Evolutionary conservation across 2,329 filamentous ascomycete species (phyloP).

Genomic region (Colletotrichum chrysophilum): DNA sequence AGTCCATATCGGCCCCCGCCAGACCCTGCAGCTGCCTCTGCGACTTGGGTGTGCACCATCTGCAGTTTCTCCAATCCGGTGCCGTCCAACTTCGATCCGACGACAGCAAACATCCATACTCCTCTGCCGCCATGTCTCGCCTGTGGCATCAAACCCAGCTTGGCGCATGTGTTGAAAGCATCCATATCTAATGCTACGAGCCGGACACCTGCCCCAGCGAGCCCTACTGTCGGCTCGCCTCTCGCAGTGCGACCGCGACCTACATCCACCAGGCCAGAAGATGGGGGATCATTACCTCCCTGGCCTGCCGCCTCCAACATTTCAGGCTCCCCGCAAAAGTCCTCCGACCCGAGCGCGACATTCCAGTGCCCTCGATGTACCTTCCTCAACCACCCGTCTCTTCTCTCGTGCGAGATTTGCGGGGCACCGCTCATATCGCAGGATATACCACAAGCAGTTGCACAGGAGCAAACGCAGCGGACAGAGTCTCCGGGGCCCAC

Average conservation of each 20-base stretch:
- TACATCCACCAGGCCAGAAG: background rate
- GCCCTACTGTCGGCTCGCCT: constrained; percentile 27
- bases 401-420: constrained; percentile 89
- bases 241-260: constrained; percentile 8
- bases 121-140: constrained; percentile 86
- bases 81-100: constrained; percentile 90
- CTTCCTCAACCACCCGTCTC: constrained; percentile 88
- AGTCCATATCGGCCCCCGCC: constrained; percentile 46
- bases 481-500: constrained; percentile 81
- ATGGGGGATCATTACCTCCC: background rate
- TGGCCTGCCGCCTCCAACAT: constrained; percentile 23
- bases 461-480: constrained; percentile 47
- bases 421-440: constrained; percentile 74
- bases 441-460: constrained; percentile 42
- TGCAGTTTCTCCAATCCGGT: constrained; percentile 95
- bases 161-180: constrained; percentile 84
- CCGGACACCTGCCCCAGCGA: constrained; percentile 40
- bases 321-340: constrained; percentile 16
- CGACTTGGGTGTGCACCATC: constrained; percentile 95
- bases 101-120: constrained; percentile 78
- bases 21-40: constrained; percentile 58
- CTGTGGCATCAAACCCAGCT: constrained; percentile 90
- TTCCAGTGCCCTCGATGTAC: constrained; percentile 87
- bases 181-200: constrained; percentile 77
- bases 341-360: constrained; percentile 40